These are phyloP conservation scores for Murraya koenigii DNA, from an alignment of 345 rosid species.

Conservation along the genomic window DNA sequence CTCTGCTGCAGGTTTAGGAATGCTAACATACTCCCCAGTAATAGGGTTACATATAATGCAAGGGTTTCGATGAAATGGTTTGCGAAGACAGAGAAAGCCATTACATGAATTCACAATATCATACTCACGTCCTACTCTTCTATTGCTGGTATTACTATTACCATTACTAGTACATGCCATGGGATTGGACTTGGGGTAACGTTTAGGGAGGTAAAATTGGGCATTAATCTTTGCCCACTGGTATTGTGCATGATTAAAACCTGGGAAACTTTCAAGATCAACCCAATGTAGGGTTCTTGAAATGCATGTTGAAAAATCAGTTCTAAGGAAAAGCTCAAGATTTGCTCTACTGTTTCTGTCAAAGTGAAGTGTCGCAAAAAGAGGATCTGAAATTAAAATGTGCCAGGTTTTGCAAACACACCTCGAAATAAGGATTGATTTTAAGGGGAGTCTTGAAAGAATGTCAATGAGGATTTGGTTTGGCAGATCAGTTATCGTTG, in stretches of 20 bases:
- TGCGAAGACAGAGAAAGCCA: constrained; percentile 26
- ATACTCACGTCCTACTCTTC: neutral
- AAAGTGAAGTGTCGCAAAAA: constrained; percentile 8
- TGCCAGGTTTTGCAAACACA: constrained; percentile 19
- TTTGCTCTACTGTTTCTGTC: neutral
- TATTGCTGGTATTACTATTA: too few relatives aligned
- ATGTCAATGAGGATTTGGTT: constrained; percentile 1
- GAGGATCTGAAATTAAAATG: constrained; percentile 9
- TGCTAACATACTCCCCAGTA: constrained; percentile 16
- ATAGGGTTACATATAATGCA: constrained; percentile 23
- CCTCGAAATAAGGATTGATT: constrained; percentile 14
- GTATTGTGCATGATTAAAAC: neutral
- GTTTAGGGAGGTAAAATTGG: constrained; percentile 17
- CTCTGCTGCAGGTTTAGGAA: constrained; percentile 6
- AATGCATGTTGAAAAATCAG: neutral
- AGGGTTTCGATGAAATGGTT: constrained; percentile 9
- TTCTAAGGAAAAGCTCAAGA: constrained; percentile 18
- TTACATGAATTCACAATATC: constrained; percentile 22
- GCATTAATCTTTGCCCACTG: neutral
- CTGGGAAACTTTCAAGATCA: neutral
- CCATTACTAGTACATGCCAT: neutral
- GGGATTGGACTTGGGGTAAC: neutral
- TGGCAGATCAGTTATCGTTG: constrained; percentile 11
- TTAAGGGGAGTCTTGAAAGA: constrained; percentile 16
- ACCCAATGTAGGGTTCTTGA: constrained; percentile 22